Percentiles rank a stretch among this genome's conserved stretches.
These are phyloP conservation scores for Candida schatavii DNA, from an alignment of 805 yeast species.

Conservation along the genomic window DNA sequence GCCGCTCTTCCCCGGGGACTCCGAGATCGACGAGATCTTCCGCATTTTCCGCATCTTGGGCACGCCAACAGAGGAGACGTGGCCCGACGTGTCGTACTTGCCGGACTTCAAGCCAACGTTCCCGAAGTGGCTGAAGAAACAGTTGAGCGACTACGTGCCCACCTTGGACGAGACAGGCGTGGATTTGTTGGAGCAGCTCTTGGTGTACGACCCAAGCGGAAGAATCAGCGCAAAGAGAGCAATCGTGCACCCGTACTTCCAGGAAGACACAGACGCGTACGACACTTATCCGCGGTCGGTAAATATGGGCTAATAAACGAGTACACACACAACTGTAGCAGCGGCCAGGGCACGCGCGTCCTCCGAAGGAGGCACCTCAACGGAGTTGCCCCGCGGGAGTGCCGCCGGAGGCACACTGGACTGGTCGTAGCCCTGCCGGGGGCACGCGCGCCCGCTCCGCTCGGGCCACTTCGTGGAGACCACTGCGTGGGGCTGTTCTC, in stretches of 20 bases:
- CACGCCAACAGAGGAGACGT: conserved; percentile 85
- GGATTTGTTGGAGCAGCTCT: conserved; percentile 72
- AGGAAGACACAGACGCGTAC: conserved; percentile 42
- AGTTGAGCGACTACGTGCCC: conserved; percentile 70
- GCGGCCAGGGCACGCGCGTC: no score
- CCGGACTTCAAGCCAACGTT: conserved; percentile 93
- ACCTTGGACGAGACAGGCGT: conserved; percentile 79
- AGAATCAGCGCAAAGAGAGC: conserved; percentile 95
- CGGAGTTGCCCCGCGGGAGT: not conserved
- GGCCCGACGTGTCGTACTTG: conserved; percentile 91
- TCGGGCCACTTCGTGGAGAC: not conserved
- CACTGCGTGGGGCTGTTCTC: no score
- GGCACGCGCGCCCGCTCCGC: not conserved
- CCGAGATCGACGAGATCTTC: conserved; percentile 95
- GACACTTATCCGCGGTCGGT: conserved; percentile 36
- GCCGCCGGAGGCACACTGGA: not conserved
- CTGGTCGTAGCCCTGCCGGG: no score
- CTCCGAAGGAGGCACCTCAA: not conserved
- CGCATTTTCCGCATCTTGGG: conserved; percentile 90
- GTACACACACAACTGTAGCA: no score
- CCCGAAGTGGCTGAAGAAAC: conserved; percentile 83
- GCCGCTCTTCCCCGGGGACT: conserved; percentile 95
- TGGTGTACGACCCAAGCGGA: conserved; percentile 89
- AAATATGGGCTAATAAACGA: conserved; percentile 40
- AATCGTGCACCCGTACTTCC: conserved; percentile 81